Percentiles rank a stretch among this genome's conserved stretches.
phyloP scores from a whole-genome alignment of 1,284 basidiomycete genomes.

The Trichosporon coremiiforme region DNA sequence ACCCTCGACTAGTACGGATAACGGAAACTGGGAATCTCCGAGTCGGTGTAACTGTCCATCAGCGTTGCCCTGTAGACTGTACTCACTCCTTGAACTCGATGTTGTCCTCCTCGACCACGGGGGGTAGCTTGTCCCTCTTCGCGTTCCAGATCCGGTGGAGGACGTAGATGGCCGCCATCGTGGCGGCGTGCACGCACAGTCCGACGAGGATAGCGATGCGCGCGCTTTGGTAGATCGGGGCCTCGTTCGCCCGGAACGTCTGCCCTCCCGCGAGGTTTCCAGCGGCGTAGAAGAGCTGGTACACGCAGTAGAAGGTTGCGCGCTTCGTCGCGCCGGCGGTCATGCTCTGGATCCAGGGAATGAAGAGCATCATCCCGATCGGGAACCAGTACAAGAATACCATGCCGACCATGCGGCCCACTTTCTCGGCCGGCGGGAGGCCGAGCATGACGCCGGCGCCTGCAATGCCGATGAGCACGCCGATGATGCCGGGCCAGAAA shows the following conservation, averaged over 20 bases:
- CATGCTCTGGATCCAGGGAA: constrained; percentile 11
- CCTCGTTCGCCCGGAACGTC: constrained; percentile 26
- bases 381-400: not conserved
- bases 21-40: constrained; percentile 7
- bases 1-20: not conserved
- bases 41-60: not conserved
- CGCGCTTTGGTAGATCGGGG: constrained; percentile 18
- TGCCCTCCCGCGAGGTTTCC: constrained; percentile 31
- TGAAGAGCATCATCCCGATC: constrained; percentile 13
- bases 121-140: not conserved
- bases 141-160: not conserved
- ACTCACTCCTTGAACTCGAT: constrained; percentile 14
- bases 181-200: constrained; percentile 5
- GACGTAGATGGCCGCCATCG: constrained; percentile 2
- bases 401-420: not conserved
- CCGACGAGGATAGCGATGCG: constrained; percentile 5
- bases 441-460: constrained; percentile 8
- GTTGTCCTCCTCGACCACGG: constrained; percentile 1
- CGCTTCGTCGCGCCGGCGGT: not conserved
- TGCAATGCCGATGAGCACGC: not conserved
- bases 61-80: not conserved
- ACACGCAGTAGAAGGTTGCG: constrained; percentile 3
- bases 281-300: constrained; percentile 17
- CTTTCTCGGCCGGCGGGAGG: not conserved
- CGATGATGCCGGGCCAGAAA: not conserved